Evolutionary conservation across 2,329 filamentous ascomycete genomes (phyloP).

Genomic region (Talaromyces atroroseus): DNA sequence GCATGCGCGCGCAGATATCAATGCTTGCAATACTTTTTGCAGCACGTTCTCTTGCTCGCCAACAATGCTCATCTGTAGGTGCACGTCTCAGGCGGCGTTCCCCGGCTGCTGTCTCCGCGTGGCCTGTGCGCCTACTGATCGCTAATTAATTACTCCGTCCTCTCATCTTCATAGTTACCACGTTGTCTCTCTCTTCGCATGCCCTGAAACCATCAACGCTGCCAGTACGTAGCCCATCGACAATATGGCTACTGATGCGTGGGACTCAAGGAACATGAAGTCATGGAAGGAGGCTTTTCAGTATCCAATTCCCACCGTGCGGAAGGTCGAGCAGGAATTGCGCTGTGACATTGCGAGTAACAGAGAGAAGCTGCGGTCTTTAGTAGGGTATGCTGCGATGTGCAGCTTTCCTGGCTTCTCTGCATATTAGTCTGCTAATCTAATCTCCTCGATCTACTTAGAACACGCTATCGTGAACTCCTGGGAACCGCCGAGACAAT

Average conservation of each 20-base stretch:
- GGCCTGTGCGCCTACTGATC: conserved; percentile 8
- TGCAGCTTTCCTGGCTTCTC: background rate
- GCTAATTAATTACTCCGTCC: background rate
- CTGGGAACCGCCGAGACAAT: conserved; percentile 92
- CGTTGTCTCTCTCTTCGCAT: background rate
- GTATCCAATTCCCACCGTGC: conserved; percentile 58
- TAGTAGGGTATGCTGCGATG: conserved; percentile 55
- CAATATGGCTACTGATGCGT: conserved; percentile 50
- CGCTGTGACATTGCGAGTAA: conserved; percentile 58
- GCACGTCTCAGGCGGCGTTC: too few species aligned
- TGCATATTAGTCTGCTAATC: conserved; percentile 1
- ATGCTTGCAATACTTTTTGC: background rate
- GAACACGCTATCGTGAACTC: conserved; percentile 74
- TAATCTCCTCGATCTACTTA: conserved; percentile 23
- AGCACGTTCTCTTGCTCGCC: background rate
- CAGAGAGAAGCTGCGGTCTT: conserved; percentile 59
- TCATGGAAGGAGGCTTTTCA: conserved; percentile 65
- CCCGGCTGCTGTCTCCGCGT: conserved; percentile 1
- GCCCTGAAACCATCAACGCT: background rate
- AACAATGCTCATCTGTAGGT: background rate
- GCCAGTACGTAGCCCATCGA: conserved; percentile 1
- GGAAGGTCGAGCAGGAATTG: conserved; percentile 59
- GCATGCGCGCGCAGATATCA: too few species aligned
- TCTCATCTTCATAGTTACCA: background rate
- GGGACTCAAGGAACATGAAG: conserved; percentile 52